Evolutionary conservation across 495 filamentous ascomycete species (phyloP).

Genomic region (Trichoderma orchidacearum): DNA sequence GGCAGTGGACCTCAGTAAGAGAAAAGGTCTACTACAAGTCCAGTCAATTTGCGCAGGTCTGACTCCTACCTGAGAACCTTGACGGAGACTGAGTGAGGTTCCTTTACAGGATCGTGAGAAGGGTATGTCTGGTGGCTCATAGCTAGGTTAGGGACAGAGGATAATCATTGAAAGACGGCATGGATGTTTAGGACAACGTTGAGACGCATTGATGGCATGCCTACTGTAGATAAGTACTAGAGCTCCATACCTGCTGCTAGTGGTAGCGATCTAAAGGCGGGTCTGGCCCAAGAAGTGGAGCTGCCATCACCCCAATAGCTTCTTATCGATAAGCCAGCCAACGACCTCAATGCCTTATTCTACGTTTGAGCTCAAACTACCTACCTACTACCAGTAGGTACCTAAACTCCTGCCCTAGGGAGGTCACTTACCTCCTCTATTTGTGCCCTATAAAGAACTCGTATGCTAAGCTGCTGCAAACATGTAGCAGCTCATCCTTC

Average conservation of each 20-base stretch:
- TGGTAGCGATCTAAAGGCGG: not conserved
- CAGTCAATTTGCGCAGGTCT: not conserved
- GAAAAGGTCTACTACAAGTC: not conserved
- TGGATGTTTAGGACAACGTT: not conserved
- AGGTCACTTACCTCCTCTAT: too few relatives aligned
- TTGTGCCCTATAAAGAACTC: too few relatives aligned
- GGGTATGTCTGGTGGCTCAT: conserved; percentile 39
- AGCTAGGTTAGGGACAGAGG: conserved; percentile 5
- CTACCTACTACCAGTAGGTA: too few relatives aligned
- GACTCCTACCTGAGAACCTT: conserved; percentile 56
- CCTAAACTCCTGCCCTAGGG: too few relatives aligned
- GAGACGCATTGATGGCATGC: too few relatives aligned
- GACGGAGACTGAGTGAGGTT: conserved; percentile 72
- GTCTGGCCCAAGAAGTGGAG: too few relatives aligned
- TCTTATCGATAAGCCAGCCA: not conserved
- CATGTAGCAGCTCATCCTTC: too few relatives aligned
- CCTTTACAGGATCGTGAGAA: conserved; percentile 50
- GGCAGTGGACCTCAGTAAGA: not conserved
- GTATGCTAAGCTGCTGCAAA: too few relatives aligned
- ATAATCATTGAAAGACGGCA: too few relatives aligned
- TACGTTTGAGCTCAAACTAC: too few relatives aligned
- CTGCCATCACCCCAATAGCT: not conserved
- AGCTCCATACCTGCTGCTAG: too few relatives aligned
- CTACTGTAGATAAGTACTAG: too few relatives aligned
- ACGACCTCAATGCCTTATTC: not conserved